phyloP scores from a whole-genome alignment of 129 eudicot species.

The carrot (Daucus carota) region DNA sequence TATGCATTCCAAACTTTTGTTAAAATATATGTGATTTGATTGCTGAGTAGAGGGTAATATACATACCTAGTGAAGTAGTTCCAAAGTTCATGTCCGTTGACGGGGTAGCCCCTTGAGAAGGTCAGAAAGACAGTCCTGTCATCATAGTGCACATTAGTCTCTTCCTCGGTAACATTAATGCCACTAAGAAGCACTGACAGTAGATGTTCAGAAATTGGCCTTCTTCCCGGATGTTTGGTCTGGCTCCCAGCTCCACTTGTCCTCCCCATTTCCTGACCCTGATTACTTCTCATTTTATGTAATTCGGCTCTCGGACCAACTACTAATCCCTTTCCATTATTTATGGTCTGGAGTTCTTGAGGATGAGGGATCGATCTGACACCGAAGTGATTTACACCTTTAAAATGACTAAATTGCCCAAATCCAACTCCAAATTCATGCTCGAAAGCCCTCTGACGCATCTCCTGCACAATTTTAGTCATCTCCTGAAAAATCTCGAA shows the following conservation, averaged over 20 bases:
- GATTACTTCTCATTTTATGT: too few relatives aligned
- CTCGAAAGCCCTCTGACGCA: background rate
- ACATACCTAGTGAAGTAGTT: slow-evolving; percentile 28
- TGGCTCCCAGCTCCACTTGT: too few relatives aligned
- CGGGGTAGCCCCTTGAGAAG: slow-evolving; percentile 37
- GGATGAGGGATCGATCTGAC: too few relatives aligned
- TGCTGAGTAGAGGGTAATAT: background rate
- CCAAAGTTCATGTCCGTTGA: slow-evolving; percentile 25
- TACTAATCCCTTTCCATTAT: too few relatives aligned
- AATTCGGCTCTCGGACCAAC: too few relatives aligned
- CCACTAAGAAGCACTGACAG: background rate
- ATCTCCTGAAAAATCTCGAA: background rate
- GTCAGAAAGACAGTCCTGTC: slow-evolving; percentile 12
- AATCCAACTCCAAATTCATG: background rate
- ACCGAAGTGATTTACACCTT: too few relatives aligned
- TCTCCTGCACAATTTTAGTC: background rate
- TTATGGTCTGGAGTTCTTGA: too few relatives aligned
- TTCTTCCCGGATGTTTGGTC: too few relatives aligned
- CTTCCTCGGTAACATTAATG: background rate
- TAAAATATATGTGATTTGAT: too few relatives aligned
- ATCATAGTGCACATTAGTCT: background rate
- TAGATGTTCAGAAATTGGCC: too few relatives aligned
- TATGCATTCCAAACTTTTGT: background rate
- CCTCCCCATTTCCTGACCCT: too few relatives aligned
- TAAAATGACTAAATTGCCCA: background rate